Percentiles rank a stretch among this genome's conserved stretches.
These are phyloP conservation scores for Ophiostoma tasmaniense DNA, from an alignment of 2,329 filamentous ascomycete species.

Conservation along the genomic window DNA sequence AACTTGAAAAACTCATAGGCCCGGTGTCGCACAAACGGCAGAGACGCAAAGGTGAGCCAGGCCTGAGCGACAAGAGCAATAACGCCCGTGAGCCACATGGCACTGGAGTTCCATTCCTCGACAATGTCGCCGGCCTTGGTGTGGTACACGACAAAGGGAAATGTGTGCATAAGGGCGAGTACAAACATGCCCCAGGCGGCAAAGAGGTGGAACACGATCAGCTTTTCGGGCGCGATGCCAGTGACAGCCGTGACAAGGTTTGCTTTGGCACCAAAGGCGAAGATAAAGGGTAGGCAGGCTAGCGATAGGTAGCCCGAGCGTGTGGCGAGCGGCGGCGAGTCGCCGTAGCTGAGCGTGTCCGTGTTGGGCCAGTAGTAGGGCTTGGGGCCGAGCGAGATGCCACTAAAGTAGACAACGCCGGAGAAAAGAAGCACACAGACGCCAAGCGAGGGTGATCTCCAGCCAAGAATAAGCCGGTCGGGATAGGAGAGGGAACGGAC, in stretches of 20 bases:
- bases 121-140: slow-evolving; percentile 41
- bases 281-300: slow-evolving; percentile 31
- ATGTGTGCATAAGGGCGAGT: slow-evolving; percentile 49
- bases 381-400: slow-evolving; percentile 40
- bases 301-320: slow-evolving; percentile 45
- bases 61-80: slow-evolving; percentile 44
- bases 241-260: slow-evolving; percentile 47
- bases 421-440: slow-evolving; percentile 2
- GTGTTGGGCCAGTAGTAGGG: slow-evolving; percentile 50
- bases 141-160: slow-evolving; percentile 50
- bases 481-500: not conserved
- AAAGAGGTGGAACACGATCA: slow-evolving; percentile 50
- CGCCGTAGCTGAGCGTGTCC: slow-evolving; percentile 33
- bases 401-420: slow-evolving; percentile 9
- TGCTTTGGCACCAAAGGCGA: slow-evolving; percentile 40
- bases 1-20: slow-evolving; percentile 55
- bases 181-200: slow-evolving; percentile 47
- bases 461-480: not conserved
- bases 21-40: slow-evolving; percentile 39
- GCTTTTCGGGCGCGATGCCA: slow-evolving; percentile 47
- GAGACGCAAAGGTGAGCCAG: slow-evolving; percentile 47
- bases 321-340: slow-evolving; percentile 45
- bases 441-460: not conserved
- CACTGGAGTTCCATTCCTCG: slow-evolving; percentile 32
- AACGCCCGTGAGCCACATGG: slow-evolving; percentile 35